Evolutionary conservation across 345 rosid genomes (phyloP).

Genomic region (Geranium brycei): DNA sequence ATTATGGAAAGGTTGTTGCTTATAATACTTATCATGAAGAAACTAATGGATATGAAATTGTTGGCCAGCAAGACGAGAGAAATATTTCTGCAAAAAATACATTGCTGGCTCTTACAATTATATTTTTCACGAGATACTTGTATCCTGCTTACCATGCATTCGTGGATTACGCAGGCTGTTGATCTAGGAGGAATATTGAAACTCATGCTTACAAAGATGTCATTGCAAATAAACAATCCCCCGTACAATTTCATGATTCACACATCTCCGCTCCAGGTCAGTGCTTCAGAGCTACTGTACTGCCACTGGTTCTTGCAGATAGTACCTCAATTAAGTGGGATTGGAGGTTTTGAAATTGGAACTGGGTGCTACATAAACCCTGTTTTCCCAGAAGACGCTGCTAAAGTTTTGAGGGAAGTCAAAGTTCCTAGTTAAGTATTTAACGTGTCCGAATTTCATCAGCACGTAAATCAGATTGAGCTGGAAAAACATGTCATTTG

Average conservation of each 20-base stretch:
- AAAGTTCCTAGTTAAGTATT: slow-evolving; percentile 11
- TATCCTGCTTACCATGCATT: neutral
- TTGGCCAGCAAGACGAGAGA: neutral
- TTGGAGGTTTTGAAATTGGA: slow-evolving; percentile 76
- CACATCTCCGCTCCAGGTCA: slow-evolving; percentile 45
- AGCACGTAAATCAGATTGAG: neutral
- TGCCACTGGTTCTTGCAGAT: slow-evolving; percentile 74
- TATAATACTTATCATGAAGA: neutral
- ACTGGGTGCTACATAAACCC: slow-evolving; percentile 80
- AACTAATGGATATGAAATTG: neutral
- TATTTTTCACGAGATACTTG: neutral
- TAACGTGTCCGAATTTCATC: neutral
- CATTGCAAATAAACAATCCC: slow-evolving; percentile 44
- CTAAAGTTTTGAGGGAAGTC: slow-evolving; percentile 58
- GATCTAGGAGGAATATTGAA: slow-evolving; percentile 64
- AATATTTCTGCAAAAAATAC: no score
- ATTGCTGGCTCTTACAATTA: no score
- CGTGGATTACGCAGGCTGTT: slow-evolving; percentile 37
- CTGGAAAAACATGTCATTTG: no score
- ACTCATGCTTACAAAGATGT: slow-evolving; percentile 58
- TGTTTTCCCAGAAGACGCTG: slow-evolving; percentile 78
- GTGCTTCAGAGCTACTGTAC: slow-evolving; percentile 28
- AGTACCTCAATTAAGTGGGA: slow-evolving; percentile 52
- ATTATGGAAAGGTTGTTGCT: no score
- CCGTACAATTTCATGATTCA: slow-evolving; percentile 88